Percentiles rank a stretch among this genome's conserved stretches.
These are phyloP conservation scores for Aspergillus ochraceoroseus DNA, from an alignment of 2,329 filamentous ascomycete genomes.

Conservation along the genomic window DNA sequence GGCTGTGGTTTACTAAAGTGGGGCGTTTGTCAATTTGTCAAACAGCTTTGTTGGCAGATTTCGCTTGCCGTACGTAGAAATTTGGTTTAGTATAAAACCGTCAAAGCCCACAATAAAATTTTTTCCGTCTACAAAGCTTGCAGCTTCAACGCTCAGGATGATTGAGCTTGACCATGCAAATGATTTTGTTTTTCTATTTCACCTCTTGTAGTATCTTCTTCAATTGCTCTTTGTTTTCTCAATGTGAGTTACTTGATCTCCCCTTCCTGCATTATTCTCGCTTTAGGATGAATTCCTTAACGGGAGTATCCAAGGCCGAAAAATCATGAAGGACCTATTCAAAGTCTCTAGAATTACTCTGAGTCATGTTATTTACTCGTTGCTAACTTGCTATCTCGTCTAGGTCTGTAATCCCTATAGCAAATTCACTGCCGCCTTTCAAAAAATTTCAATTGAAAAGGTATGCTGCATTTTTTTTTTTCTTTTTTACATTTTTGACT, in stretches of 20 bases:
- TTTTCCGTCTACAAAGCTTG: conserved; percentile 17
- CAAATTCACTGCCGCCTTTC: not conserved
- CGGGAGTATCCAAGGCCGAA: conserved; percentile 58
- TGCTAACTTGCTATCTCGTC: conserved; percentile 5
- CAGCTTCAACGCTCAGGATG: conserved; percentile 13
- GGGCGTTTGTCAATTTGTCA: conserved; percentile 18
- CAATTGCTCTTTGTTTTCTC: not conserved
- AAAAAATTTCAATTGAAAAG: conserved; percentile 40
- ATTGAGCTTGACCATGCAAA: conserved; percentile 3
- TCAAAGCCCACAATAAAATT: conserved; percentile 22
- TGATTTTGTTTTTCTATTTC: not conserved
- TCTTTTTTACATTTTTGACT: conserved; percentile 11
- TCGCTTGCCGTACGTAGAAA: conserved; percentile 16
- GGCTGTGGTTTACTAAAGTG: not conserved
- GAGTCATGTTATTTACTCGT: conserved; percentile 31
- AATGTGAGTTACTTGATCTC: not conserved
- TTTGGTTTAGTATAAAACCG: conserved; percentile 19
- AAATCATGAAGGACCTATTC: conserved; percentile 50
- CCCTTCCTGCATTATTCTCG: not conserved
- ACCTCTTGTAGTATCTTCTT: conserved; percentile 4
- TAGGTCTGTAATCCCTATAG: not conserved
- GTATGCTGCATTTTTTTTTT: conserved; percentile 31
- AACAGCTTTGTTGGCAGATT: conserved; percentile 16
- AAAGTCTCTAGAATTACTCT: conserved; percentile 54
- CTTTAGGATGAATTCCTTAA: conserved; percentile 41